Evolutionary conservation across 2,329 filamentous ascomycete genomes (phyloP), one percentile per base, ranked within the genome.

Genomic region (Cadophora malorum): DNA sequence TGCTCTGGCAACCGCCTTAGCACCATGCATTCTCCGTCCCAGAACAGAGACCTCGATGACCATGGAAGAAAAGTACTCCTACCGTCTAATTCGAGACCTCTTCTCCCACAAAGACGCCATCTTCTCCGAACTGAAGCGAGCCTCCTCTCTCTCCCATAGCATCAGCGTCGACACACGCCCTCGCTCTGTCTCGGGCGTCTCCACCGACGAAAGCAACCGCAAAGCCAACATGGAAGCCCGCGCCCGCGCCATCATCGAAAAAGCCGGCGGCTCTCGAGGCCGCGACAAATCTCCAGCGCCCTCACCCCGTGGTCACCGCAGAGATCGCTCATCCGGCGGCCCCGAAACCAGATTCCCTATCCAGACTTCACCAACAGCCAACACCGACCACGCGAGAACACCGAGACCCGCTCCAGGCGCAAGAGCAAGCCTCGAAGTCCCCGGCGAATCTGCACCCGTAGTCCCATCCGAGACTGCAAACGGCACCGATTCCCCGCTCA

Each of bases 21-120:
- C 94, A 0, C 91, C 94, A 5, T 97, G 94, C 78, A 89, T 99
- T 72, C 85, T 99, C 56, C 90, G 96, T 31, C 96, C 96, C 8
- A 91, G 93, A 71, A 86, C 88, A 16, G 94, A 98, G 79, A 97
- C 90, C 31, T 95, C 92, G 23, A 85, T 99, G 67, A 97, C 94
- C 2, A 91, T 98, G 89, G 94, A 97, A 77, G 96, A 99, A 82
- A 94, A 92, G 76, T 96, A 97, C 81, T 91, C 91, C 63, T 94
- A 94, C 80, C 92, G 95, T 66, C 86, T 99, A 25, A 89, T 99
- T 63, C 91, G 94, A 63, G 96, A 99, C 78, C 85, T 99, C 14
- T 96, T 99, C 76, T 87, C 91, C 8, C 91, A 98, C 83, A 99
- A 99, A 80, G 93, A 97, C 70, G 87, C 92, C 69, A 97, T 99